A percentile compares a stretch with the other conserved stretches of the same genome.
phyloP scores from a whole-genome alignment of 2,329 filamentous ascomycete species.

The Verticillium tricorpus region DNA sequence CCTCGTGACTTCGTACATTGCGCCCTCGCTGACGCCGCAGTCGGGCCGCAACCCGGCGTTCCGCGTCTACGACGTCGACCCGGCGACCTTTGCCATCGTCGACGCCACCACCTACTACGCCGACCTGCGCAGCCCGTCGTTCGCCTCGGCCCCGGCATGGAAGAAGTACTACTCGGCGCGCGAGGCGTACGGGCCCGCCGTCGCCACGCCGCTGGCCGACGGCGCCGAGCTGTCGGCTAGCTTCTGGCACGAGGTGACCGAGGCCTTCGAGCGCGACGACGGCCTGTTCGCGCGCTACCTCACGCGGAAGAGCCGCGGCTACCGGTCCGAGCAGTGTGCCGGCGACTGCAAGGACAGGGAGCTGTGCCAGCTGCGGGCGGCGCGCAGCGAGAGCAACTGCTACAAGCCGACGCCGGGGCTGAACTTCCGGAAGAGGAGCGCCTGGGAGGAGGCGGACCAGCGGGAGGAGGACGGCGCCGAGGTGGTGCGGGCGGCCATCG shows the following conservation, averaged over 20 bases:
- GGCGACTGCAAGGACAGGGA: slow-evolving; percentile 37
- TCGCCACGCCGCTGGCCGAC: slow-evolving; percentile 29
- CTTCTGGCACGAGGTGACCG: slow-evolving; percentile 57
- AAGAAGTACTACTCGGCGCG: slow-evolving; percentile 52
- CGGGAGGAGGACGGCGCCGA: slow-evolving; percentile 25
- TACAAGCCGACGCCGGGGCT: slow-evolving; percentile 25
- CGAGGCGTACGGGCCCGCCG: slow-evolving; percentile 43
- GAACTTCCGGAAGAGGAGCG: slow-evolving; percentile 25
- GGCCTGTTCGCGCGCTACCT: slow-evolving; percentile 41
- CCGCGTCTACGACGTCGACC: slow-evolving; percentile 54
- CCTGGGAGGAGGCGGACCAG: slow-evolving; percentile 10
- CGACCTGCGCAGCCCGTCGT: slow-evolving; percentile 42
- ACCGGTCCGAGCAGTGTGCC: slow-evolving; percentile 26
- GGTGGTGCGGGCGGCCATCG: slow-evolving; percentile 19
- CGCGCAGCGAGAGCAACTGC: slow-evolving; percentile 49
- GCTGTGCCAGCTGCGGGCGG: slow-evolving; percentile 50
- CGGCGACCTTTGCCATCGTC: slow-evolving; percentile 49
- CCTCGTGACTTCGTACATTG: slow-evolving; percentile 47
- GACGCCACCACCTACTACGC: slow-evolving; percentile 51
- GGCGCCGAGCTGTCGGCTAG: slow-evolving; percentile 45
- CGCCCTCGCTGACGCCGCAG: slow-evolving; percentile 49
- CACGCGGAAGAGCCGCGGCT: slow-evolving; percentile 40
- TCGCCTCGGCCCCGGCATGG: slow-evolving; percentile 44
- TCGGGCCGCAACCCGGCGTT: slow-evolving; percentile 50
- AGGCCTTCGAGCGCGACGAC: slow-evolving; percentile 36